Percentiles rank a stretch among this genome's conserved stretches.
phyloP scores from a whole-genome alignment of 2,329 filamentous ascomycete species.

The Diplodia mutila region DNA sequence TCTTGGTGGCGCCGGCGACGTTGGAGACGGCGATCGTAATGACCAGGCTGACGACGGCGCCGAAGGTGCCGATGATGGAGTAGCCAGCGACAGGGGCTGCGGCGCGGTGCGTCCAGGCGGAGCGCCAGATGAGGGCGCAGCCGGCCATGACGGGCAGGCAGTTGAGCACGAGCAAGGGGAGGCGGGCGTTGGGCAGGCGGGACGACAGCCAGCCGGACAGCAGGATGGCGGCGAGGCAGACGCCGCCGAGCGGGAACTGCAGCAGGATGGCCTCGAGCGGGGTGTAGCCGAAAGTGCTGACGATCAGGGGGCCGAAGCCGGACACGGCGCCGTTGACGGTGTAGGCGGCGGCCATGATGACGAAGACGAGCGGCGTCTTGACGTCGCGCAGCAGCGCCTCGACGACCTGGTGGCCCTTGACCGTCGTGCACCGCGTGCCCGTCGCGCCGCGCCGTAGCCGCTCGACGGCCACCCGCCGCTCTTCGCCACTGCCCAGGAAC shows the following conservation, averaged over 20 bases:
- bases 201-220: constrained; percentile 67
- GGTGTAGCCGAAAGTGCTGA: constrained; percentile 70
- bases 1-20: constrained; percentile 78
- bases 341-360: constrained; percentile 72
- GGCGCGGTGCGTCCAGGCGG: constrained; percentile 63
- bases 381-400: constrained; percentile 60
- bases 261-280: constrained; percentile 69
- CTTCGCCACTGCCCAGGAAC: constrained; percentile 64
- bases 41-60: constrained; percentile 67
- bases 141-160: constrained; percentile 76
- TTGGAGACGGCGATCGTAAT: constrained; percentile 66
- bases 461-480: constrained; percentile 68
- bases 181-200: constrained; percentile 63
- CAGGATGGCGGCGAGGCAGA: constrained; percentile 70
- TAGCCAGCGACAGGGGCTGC: constrained; percentile 71
- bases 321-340: constrained; percentile 73
- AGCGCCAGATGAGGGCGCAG: constrained; percentile 75
- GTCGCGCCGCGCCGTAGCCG: constrained; percentile 65
- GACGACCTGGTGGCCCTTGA: constrained; percentile 62
- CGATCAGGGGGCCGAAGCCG: constrained; percentile 72
- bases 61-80: constrained; percentile 73
- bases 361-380: constrained; percentile 65
- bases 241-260: constrained; percentile 72
- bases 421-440: constrained; percentile 63
- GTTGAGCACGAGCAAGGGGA: constrained; percentile 66